Conservation (phyloP, 148 eudicot genomes). For the Rheum nobile region DNA sequence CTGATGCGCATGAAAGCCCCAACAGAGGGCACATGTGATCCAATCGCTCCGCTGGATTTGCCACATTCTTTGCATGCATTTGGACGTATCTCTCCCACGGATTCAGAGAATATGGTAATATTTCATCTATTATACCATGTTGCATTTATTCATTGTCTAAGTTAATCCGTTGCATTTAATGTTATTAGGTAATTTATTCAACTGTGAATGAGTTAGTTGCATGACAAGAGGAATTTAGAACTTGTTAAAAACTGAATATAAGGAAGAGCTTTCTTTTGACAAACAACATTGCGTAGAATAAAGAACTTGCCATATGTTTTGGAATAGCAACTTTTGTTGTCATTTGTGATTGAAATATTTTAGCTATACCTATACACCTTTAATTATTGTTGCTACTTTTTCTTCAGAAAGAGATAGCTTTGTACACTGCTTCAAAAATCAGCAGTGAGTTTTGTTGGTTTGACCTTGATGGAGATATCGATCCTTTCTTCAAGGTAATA, state of each 20-base stretch:
- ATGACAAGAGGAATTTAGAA: neutral
- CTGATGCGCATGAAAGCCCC: slow-evolving; percentile 84
- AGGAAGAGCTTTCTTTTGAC: neutral
- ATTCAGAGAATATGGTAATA: slow-evolving; percentile 59
- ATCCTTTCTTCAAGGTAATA: slow-evolving; percentile 93
- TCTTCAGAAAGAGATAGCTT: slow-evolving; percentile 91
- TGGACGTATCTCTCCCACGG: slow-evolving; percentile 53
- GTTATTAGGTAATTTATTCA: neutral
- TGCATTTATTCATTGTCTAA: neutral
- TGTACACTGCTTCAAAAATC: slow-evolving; percentile 88
- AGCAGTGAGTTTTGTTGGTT: slow-evolving; percentile 83
- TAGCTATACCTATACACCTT: neutral
- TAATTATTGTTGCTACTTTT: neutral
- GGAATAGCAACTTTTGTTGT: neutral
- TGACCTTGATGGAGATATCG: slow-evolving; percentile 86
- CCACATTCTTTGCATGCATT: slow-evolving; percentile 92
- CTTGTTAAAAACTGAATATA: neutral
- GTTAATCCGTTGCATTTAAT: neutral
- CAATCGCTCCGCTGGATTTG: slow-evolving; percentile 78
- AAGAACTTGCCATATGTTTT: neutral
- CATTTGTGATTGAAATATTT: neutral
- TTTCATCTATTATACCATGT: neutral
- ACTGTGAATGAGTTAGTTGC: neutral
- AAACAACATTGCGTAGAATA: neutral
- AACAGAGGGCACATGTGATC: slow-evolving; percentile 54